Evolutionary conservation across 345 rosid species (phyloP).

Genomic region (Boechera retrofracta): DNA sequence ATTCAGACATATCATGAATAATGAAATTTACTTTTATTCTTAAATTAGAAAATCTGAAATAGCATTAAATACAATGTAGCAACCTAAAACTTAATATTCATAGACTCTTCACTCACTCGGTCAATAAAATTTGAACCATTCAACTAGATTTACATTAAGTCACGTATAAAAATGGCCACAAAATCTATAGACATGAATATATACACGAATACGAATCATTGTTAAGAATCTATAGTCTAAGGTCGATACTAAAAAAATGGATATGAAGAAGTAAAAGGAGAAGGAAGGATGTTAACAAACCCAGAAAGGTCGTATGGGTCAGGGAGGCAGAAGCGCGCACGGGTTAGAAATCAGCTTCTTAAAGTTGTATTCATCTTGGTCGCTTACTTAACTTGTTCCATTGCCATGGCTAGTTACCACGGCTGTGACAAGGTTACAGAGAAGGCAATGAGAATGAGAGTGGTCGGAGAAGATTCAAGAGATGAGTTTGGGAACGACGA

Average conservation of each 20-base stretch:
- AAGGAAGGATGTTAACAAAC: no score
- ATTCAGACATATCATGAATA: background rate
- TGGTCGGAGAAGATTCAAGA: constrained; percentile 13
- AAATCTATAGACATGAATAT: constrained; percentile 11
- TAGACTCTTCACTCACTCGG: constrained; percentile 6
- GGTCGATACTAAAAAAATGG: constrained; percentile 1
- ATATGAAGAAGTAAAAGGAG: background rate
- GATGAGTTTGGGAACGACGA: background rate
- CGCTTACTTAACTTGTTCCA: constrained; percentile 22
- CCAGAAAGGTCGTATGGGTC: no score
- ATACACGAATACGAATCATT: background rate
- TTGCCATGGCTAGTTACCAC: constrained; percentile 23
- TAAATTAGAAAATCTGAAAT: constrained; percentile 30
- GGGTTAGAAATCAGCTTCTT: constrained; percentile 1
- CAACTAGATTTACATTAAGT: constrained; percentile 10
- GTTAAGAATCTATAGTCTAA: background rate
- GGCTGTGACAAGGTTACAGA: constrained; percentile 3
- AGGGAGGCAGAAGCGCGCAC: no score
- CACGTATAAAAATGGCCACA: background rate
- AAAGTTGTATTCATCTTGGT: constrained; percentile 9
- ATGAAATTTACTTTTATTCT: constrained; percentile 13
- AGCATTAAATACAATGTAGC: constrained; percentile 22
- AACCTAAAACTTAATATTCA: constrained; percentile 33
- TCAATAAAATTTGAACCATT: background rate
- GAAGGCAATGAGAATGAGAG: background rate